A percentile compares a stretch with the other conserved stretches of the same genome.
Evolutionary conservation across 257 asterid species (phyloP).

Genomic region (Thymus mandschuricus): DNA sequence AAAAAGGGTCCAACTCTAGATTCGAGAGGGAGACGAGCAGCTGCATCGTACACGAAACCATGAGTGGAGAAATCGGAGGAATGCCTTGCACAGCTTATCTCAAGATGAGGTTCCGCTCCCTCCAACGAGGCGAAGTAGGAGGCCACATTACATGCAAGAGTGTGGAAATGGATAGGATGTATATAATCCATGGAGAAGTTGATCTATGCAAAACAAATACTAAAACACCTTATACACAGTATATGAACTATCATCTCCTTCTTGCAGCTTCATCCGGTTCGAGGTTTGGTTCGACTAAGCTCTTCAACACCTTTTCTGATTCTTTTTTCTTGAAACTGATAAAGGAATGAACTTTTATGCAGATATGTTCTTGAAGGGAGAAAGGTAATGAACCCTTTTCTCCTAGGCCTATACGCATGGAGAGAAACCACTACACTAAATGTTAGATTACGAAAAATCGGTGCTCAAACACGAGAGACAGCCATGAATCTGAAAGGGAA

Average conservation of each 20-base stretch:
- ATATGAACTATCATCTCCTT: slow-evolving; percentile 57
- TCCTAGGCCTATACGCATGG: slow-evolving; percentile 51
- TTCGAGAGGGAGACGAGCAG: slow-evolving; percentile 1
- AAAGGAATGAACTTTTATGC: slow-evolving; percentile 29
- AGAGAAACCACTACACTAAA: slow-evolving; percentile 56
- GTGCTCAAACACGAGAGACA: slow-evolving; percentile 27
- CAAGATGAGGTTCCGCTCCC: slow-evolving; percentile 38
- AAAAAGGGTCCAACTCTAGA: slow-evolving; percentile 9
- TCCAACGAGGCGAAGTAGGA: slow-evolving; percentile 44
- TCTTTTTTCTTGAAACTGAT: neutral
- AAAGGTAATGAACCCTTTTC: slow-evolving; percentile 58
- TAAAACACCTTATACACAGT: slow-evolving; percentile 64
- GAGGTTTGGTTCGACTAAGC: slow-evolving; percentile 36
- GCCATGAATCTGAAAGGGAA: slow-evolving; percentile 41
- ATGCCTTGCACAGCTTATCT: slow-evolving; percentile 51
- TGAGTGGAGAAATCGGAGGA: slow-evolving; percentile 59
- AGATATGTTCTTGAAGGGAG: slow-evolving; percentile 64
- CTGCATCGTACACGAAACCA: slow-evolving; percentile 33
- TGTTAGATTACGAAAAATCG: slow-evolving; percentile 43
- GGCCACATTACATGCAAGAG: slow-evolving; percentile 44
- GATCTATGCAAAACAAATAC: slow-evolving; percentile 46
- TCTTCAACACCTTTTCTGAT: neutral
- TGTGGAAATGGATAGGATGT: slow-evolving; percentile 46
- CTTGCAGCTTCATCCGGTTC: slow-evolving; percentile 66
- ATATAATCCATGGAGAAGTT: slow-evolving; percentile 52